These are phyloP conservation scores for Vitis hybrid DNA, from an alignment of 177 flowering plant species.

Conservation along the genomic window DNA sequence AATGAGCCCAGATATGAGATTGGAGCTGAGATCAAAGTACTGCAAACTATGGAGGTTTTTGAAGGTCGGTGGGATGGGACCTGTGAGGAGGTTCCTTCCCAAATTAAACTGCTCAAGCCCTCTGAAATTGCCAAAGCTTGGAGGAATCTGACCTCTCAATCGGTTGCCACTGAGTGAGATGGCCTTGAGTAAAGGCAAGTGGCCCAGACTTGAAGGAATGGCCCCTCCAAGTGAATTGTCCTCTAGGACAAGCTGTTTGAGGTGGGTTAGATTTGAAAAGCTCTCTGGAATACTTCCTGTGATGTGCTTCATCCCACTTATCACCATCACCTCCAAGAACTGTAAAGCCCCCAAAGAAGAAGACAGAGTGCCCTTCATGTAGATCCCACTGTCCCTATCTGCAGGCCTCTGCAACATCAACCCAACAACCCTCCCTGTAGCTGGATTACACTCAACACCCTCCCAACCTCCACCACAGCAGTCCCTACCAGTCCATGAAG, in stretches of 20 bases:
- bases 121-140: constrained; percentile 52
- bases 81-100: constrained; percentile 56
- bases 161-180: constrained; percentile 67
- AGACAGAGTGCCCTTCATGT: constrained; percentile 79
- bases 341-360: constrained; percentile 54
- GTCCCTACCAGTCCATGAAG: constrained; percentile 76
- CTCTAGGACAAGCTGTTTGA: constrained; percentile 71
- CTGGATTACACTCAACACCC: constrained; percentile 66
- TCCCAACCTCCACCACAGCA: constrained; percentile 95
- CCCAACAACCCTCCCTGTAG: constrained; percentile 58
- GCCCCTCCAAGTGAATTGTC: constrained; percentile 63
- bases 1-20: constrained; percentile 61
- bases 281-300: constrained; percentile 66
- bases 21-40: constrained; percentile 76
- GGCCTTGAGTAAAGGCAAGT: constrained; percentile 45
- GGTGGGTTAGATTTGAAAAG: constrained; percentile 50
- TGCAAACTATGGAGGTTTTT: constrained; percentile 42
- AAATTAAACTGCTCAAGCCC: constrained; percentile 51
- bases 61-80: constrained; percentile 67
- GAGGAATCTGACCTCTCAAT: constrained; percentile 63
- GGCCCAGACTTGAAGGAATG: constrained; percentile 67
- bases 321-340: constrained; percentile 64
- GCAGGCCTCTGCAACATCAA: constrained; percentile 58
- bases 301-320: constrained; percentile 77
- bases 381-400: constrained; percentile 28